Evolutionary conservation across 2,329 filamentous ascomycete species (phyloP), one percentile per base, ranked within the genome.

Genomic region (Cytospora mali): DNA sequence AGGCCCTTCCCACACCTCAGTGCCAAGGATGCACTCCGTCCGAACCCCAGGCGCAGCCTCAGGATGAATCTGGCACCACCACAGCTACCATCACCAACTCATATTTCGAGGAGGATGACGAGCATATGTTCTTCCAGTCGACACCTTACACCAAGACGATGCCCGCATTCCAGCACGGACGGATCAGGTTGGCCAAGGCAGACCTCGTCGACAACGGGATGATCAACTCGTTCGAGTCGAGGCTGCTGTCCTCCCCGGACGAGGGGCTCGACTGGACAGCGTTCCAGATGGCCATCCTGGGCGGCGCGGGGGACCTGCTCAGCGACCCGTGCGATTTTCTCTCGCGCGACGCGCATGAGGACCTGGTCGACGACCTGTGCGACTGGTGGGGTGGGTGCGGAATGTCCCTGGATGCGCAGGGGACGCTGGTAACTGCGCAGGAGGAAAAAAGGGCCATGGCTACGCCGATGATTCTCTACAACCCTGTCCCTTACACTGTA

Each of bases 241-340:
- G 62, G 27, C 67, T 72, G 61, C 77, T 75, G 62, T 73, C 77
- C 9, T 73, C 72, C 23, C 75, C 76, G 31, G 83, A 84, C 56
- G 82, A 82, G 54, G 80, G 77, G 10, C 72, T 88, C 4, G 85
- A 88, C 75, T 88, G 85, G 85, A 85, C 82, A 6, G 84, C 85
- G 4, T 88, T 87, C 70, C 85, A 88, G 72, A 86, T 87, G 80
- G 85, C 86, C 18, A 86, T 88, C 55, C 74, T 84, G 0, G 84
- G 85, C 49, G 83, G 82, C 6, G 81, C 82, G 2, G 82, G 81
- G 31, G 83, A 84, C 66, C 76, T 83, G 51, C 75, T 79, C 57
- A 74, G 58, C 21, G 82, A 81, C 56, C 73, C 75, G 21, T 74
- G 76, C 54, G 77, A 79, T 67, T 76, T 74, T 52, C 72, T 76